Evolutionary conservation across 2,329 filamentous ascomycete genomes (phyloP), one percentile per base, ranked within the genome.

Genomic region (Colletotrichum higginsianum): DNA sequence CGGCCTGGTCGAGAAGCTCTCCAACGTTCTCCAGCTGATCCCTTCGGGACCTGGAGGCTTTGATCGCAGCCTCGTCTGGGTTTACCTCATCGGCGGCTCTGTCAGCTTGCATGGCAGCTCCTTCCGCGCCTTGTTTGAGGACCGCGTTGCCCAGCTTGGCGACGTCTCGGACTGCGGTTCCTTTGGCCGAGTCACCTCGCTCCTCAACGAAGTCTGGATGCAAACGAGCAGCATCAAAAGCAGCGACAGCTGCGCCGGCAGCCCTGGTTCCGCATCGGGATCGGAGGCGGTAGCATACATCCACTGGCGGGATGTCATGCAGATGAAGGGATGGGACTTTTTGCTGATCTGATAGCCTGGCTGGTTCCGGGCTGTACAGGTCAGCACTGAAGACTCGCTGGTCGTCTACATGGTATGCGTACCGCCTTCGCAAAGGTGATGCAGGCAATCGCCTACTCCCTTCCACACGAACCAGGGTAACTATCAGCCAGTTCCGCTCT

Each of bases 241-340:
- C 75, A 82, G 77, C 71, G 78, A 80, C 12, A 78, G 77, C 73
- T 77, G 79, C 40, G 77, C 71, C 15, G 67, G 58, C 58, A 73
- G 70, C 61, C 70, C 69, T 46, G 61, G 70, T 35, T 72, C 76
- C 52, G 81, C 81, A 42, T 81, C 83, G 68, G 80, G 79, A 70
- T 73, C 76, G 74, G 75, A 80, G 75, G 78, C 81, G 77, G 82
- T 84, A 82, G 91, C 90, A 79, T 92, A 92, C 84, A 90, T 97
- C 83, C 95, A 95, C 91, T 98, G 96, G 96, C 89, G 96, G 85
- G 94, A 97, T 84, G 90, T 96, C 80, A 98, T 98, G 95, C 90
- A 90, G 84, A 90, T 92, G 84, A 96, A 96, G 85, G 91, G 91
- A 77, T 98, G 94, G 95, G 94, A 97, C 81, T 96, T 94, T 85